A percentile compares a stretch with the other conserved stretches of the same genome.
These are phyloP conservation scores for Nicotiana benthamiana DNA, from an alignment of 257 asterid genomes.

Conservation along the genomic window DNA sequence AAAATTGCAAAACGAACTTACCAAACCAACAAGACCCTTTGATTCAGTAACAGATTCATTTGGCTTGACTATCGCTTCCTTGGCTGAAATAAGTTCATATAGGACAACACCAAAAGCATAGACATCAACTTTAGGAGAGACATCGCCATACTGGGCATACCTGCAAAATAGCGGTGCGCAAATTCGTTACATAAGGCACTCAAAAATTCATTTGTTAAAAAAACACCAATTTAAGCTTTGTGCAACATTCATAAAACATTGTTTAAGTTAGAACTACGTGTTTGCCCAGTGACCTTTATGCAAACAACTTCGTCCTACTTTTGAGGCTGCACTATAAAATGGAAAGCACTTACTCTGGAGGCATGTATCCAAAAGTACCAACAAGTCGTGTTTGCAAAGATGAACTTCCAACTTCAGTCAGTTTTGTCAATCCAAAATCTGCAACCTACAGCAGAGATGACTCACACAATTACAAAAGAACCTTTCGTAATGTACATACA, in stretches of 20 bases:
- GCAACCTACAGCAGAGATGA: conserved; percentile 59
- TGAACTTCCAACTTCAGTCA: conserved; percentile 80
- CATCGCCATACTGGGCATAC: conserved; percentile 86
- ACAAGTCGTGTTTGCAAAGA: conserved; percentile 86
- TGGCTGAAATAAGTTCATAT: conserved; percentile 83
- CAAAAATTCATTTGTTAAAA: background rate
- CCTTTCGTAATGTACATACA: background rate
- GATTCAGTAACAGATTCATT: conserved; percentile 53
- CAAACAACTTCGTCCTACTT: background rate
- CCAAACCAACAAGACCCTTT: conserved; percentile 77
- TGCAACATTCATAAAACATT: background rate
- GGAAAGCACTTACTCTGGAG: conserved; percentile 74
- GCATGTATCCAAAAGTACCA: conserved; percentile 98
- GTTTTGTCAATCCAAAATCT: conserved; percentile 87
- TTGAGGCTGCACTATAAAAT: background rate
- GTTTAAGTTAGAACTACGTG: background rate
- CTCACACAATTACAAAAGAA: background rate
- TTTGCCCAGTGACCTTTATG: background rate
- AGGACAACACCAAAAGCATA: conserved; percentile 94
- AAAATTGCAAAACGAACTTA: conserved; percentile 19
- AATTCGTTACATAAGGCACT: background rate
- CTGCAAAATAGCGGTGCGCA: conserved; percentile 31
- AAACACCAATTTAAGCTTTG: background rate
- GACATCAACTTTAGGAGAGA: conserved; percentile 90
- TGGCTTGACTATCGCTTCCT: conserved; percentile 76